Base-by-base conservation (phyloP, 2,329 filamentous ascomycete genomes). In the Xylariaceae sp. region DNA sequence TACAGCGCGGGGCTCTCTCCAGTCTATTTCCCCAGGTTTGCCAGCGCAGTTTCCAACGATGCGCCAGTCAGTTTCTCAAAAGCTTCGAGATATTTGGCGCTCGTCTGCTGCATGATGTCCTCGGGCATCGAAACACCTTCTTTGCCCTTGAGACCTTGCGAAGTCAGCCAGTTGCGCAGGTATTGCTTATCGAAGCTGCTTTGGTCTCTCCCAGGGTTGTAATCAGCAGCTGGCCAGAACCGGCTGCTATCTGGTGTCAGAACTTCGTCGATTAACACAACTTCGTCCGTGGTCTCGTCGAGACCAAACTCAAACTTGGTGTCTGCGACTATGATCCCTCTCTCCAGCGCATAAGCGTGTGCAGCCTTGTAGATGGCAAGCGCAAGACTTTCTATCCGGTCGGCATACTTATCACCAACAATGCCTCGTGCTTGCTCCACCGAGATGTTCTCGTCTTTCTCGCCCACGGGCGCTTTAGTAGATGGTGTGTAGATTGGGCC, bases 181-280 rank as follows among this genome's bases (percentile, higher is more conserved):
- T 80, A 86, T 73, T 92, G 88, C 78, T 97, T 97, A 69, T 97
- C 92, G 31, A 93, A 94, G 71, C 89, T 94, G 49, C 87, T 80
- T 75, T 95, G 90, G 51, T 87, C 80, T 56, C 78, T 78, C 2
- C 92, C 91, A 16, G 88, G 71, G 66, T 84, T 79, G 67, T 93
- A 95, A 48, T 78, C 78, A 41, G 84, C 84, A 57, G 80, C 82
- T 1, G 86, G 85, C 92, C 93, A 97, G 78, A 96, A 96, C 13
- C 92, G 82, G 46, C 87, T 93, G 50, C 82, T 87, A 68, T 90
- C 87, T 2, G 90, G 84, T 9, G 87, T 89, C 56, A 96, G 74
- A 18, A 95, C 89, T 74, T 96, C 90, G 66, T 96, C 90, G 5
- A 91, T 83, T 47, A 93, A 76, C 34, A 91, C 82, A 7, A 94